Base-by-base conservation (phyloP, 352 stramenopile genomes). In the Pythium grandisporangium region DNA sequence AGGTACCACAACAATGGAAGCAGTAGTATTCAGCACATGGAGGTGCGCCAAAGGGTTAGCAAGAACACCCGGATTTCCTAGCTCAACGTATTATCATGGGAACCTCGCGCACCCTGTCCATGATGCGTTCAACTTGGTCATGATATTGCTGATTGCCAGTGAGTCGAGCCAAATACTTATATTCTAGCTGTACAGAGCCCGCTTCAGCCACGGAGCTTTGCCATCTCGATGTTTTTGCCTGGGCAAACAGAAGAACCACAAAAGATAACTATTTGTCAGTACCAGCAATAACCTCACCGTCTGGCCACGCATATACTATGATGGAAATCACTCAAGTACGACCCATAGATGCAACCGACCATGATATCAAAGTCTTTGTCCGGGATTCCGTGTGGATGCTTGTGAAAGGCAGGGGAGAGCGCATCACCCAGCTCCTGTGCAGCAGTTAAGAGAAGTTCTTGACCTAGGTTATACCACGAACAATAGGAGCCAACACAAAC, bases 131-230 rank as follows among this genome's bases (percentile, higher is more conserved):
- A 20, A 87, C 77, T 44, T 82, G 70, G 42, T 84, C 54, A 38
- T 62, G 48, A 45, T 87, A 92, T 35, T 70, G 64, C 5, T 45
- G 40, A 29, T 85, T 70, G 33, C 68, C 60, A 0, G 75, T 92
- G 14, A 84, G 55, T 2, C 57, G 51, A 0, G 73, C 58, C 17
- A 92, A 59, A 47, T 84, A 89, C 58, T 89, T 85, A 40, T 90
- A 92, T 45, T 92, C 78, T 34, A 92, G 59, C 37, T 92, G 76
- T 17, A 92, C 53, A 19, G 73, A 80, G 2, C 72, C 74, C 1
- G 77, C 66, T 51, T 89, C 78, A 11, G 78, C 66, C 11, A 89
- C 38, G 6, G 72, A 80, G 25, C 65, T 64, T n/a, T 58, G 41
- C 4, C 66, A 61, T 5, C 54, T 43, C 5, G 56, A 55, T 1